phyloP scores from a whole-genome alignment of 805 yeast species.

The Teunomyces atbi region DNA sequence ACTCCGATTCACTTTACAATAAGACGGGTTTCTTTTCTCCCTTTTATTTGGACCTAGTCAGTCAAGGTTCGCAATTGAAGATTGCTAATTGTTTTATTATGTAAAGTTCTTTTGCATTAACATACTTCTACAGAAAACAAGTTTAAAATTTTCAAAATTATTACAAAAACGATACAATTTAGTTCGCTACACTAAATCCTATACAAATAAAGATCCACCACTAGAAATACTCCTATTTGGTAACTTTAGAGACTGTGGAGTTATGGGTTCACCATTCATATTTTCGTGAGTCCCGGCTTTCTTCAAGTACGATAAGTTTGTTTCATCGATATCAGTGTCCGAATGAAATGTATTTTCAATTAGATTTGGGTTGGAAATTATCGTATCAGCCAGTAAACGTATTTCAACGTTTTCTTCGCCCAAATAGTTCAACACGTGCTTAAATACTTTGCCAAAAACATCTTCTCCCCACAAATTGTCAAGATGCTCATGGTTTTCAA shows the following conservation, averaged over 20 bases:
- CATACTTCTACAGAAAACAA: too few relatives aligned
- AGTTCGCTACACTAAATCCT: background rate
- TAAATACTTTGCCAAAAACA: slow-evolving; percentile 41
- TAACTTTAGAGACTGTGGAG: background rate
- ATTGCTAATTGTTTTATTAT: too few relatives aligned
- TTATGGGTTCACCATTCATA: background rate
- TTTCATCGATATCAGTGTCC: background rate
- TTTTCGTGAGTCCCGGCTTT: background rate
- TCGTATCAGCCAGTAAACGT: background rate
- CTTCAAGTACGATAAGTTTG: slow-evolving; percentile 5
- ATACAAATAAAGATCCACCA: slow-evolving; percentile 15
- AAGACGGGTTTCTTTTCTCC: too few relatives aligned
- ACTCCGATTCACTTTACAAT: too few relatives aligned
- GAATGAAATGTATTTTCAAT: background rate
- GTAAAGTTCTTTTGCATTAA: too few relatives aligned
- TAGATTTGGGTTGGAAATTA: background rate
- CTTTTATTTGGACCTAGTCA: too few relatives aligned
- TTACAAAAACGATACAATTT: too few relatives aligned
- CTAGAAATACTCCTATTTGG: slow-evolving; percentile 11
- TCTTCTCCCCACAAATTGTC: slow-evolving; percentile 87
- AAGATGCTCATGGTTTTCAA: slow-evolving; percentile 78
- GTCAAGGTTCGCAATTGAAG: too few relatives aligned
- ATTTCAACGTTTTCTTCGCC: slow-evolving; percentile 10
- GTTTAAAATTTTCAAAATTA: too few relatives aligned
- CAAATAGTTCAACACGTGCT: slow-evolving; percentile 23